Evolutionary conservation across 257 asterid genomes (phyloP).

Genomic region (Solanum tarijense): DNA sequence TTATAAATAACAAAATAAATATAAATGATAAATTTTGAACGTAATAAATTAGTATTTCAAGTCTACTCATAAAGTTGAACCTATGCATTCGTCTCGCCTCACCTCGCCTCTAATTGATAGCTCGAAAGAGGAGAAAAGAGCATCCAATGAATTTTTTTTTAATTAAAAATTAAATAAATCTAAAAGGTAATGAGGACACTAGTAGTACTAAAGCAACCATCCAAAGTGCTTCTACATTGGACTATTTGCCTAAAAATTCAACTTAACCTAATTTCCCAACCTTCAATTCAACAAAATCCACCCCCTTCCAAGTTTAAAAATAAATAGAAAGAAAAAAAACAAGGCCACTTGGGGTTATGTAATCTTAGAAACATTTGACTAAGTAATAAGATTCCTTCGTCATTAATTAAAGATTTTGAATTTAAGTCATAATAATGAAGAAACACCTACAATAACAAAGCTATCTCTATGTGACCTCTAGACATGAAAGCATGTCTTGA

Average conservation of each 20-base stretch:
- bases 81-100: neutral
- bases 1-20: neutral
- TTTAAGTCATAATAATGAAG: neutral
- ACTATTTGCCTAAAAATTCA: neutral
- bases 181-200: neutral
- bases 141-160: neutral
- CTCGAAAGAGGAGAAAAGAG: neutral
- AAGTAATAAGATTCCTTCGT: neutral
- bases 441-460: rapidly evolving
- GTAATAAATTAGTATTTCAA: neutral
- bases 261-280: neutral
- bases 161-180: neutral
- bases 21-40: neutral
- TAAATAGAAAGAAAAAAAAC: neutral
- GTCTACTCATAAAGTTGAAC: neutral
- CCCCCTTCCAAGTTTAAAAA: neutral
- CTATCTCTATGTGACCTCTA: neutral
- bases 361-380: neutral
- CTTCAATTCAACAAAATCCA: neutral
- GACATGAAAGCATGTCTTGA: neutral
- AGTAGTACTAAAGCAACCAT: constrained; percentile 14
- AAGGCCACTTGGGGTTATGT: neutral
- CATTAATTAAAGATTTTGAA: neutral
- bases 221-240: neutral
- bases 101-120: neutral